Base-by-base conservation (phyloP, 495 filamentous ascomycete species). In the Cryomyces minteri region DNA sequence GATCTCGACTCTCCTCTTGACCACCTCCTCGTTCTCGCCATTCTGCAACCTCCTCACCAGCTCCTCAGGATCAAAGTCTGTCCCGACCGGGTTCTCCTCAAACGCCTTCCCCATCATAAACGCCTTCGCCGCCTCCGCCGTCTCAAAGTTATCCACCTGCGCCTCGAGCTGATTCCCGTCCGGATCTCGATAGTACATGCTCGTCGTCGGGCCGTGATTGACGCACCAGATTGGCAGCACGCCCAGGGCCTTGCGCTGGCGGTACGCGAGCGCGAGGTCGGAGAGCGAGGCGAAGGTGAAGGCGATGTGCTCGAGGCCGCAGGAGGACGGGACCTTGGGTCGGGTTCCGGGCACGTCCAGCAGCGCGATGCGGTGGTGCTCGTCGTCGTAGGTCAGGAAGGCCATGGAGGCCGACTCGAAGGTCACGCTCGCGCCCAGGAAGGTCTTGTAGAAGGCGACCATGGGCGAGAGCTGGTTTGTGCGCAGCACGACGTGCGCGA, bases 71-170 rank as follows among this genome's bases (percentile, higher is more conserved):
- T 63, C 59, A 40, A 63, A 55, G 37, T 67, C 60, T 2, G 48
- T 53, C 4, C 64, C 64, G 43, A 60, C 49, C 6, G 62, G 61
- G 43, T 67, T 67, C 41, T 57, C 41, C 4, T 5, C 30, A 18
- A 40, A 52, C n/a, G 39, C 14, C 11, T 47, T 25, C 11, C 32
- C 39, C 28, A 37, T 47, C 48, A 70, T 58, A 36, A 54, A 69
- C 14, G 48, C 55, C 1, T 51, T 64, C 5, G 61, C 51, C 37
- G 59, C 59, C 30, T 66, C 66, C 4, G 53, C 44, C 6, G 55
- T 60, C 18, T 62, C 58, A 40, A 67, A 65, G 34, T 58, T 62
- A 44, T 69, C 65, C 3, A 67, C 62, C 51, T 71, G 66, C 5
- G 58, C 62, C 52, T 72, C 68, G 39, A 70, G 48, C 39, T 43